These are phyloP conservation scores for Diophrys sp. DNA, from an alignment of 73 alveolate species.

Conservation along the genomic window DNA sequence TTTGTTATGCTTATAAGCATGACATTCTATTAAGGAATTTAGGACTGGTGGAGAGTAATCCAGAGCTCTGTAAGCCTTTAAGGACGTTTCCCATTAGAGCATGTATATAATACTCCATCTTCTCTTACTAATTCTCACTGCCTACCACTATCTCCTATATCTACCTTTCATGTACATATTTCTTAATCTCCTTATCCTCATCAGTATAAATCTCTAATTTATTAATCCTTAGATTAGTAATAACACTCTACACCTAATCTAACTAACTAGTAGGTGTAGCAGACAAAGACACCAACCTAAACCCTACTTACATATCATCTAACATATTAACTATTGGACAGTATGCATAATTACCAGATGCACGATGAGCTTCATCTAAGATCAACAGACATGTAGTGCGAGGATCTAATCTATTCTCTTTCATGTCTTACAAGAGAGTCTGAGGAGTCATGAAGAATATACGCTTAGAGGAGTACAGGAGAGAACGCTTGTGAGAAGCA, in stretches of 20 bases:
- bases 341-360: slow-evolving; percentile 83
- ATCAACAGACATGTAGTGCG: slow-evolving; percentile 27
- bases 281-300: slow-evolving; percentile 71
- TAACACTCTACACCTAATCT: slow-evolving; percentile 60
- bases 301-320: slow-evolving; percentile 45
- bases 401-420: slow-evolving; percentile 21
- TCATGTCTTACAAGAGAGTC: slow-evolving; percentile 70
- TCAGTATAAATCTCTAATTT: slow-evolving; percentile 72
- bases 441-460: slow-evolving; percentile 80
- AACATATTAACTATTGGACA: slow-evolving; percentile 43
- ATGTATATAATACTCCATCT: slow-evolving; percentile 18
- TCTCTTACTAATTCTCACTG: slow-evolving; percentile 30
- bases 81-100: background rate
- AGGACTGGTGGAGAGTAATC: background rate
- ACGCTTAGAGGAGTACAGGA: slow-evolving; percentile 37
- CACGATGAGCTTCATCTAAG: slow-evolving; percentile 86
- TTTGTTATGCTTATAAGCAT: slow-evolving; percentile 22
- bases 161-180: slow-evolving; percentile 54
- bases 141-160: slow-evolving; percentile 53
- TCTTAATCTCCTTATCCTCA: slow-evolving; percentile 68
- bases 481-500: slow-evolving; percentile 43
- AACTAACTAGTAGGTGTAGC: slow-evolving; percentile 78
- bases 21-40: slow-evolving; percentile 22
- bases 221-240: slow-evolving; percentile 42
- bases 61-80: background rate